Conservation (phyloP, 345 rosid genomes). For the Noccaea caerulescens region DNA sequence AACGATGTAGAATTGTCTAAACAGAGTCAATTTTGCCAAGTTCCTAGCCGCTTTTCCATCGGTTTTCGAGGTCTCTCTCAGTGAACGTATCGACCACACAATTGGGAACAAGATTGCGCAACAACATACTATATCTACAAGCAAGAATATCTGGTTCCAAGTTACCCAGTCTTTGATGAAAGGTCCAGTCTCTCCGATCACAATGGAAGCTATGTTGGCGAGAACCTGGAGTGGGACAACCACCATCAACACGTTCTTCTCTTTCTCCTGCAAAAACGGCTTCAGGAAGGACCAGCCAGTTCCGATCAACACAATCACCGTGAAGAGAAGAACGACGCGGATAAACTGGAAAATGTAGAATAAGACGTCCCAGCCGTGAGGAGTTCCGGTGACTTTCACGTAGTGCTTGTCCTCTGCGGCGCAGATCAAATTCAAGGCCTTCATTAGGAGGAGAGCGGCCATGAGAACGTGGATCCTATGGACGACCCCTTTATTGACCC, state of each 20-base stretch:
- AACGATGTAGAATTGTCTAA: slow-evolving; percentile 88
- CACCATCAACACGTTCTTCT: slow-evolving; percentile 96
- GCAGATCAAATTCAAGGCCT: slow-evolving; percentile 84
- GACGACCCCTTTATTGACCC: slow-evolving; percentile 54
- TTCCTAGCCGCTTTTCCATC: slow-evolving; percentile 97
- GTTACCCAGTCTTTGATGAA: slow-evolving; percentile 87
- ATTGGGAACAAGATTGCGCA: slow-evolving; percentile 94
- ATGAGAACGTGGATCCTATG: slow-evolving; percentile 87
- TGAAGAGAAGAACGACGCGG: slow-evolving; percentile 83
- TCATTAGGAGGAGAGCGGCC: slow-evolving; percentile 74
- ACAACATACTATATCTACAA: slow-evolving; percentile 88
- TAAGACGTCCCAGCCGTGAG: slow-evolving; percentile 94
- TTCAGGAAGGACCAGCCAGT: slow-evolving; percentile 98
- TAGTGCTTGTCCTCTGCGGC: slow-evolving; percentile 86
- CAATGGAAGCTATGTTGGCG: slow-evolving; percentile 83
- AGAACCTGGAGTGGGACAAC: slow-evolving; percentile 95
- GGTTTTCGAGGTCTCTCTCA: slow-evolving; percentile 88
- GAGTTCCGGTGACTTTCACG: slow-evolving; percentile 86
- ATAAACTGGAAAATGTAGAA: slow-evolving; percentile 91
- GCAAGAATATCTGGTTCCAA: slow-evolving; percentile 90
- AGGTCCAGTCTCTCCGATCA: slow-evolving; percentile 92
- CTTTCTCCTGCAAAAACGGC: slow-evolving; percentile 91
- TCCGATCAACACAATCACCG: slow-evolving; percentile 92
- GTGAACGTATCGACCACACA: slow-evolving; percentile 86
- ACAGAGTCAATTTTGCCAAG: slow-evolving; percentile 78